Evolutionary conservation across 1,284 basidiomycete genomes (phyloP).

Genomic region (Puccinia coronata): DNA sequence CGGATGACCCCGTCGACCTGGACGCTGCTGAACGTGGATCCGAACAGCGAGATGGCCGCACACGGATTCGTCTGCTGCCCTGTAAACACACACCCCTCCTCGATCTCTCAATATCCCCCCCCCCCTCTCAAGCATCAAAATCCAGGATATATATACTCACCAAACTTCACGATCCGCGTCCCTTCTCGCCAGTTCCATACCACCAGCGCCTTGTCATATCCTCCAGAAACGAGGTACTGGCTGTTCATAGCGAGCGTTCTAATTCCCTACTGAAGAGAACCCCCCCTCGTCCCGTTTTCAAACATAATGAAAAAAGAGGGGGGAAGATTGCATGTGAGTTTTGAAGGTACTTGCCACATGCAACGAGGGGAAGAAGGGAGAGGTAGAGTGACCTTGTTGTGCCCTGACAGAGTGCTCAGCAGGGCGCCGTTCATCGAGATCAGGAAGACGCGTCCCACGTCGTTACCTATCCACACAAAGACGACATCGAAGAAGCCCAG

Average conservation of each 20-base stretch:
- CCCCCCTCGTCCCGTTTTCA: background rate
- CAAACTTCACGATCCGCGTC: slow-evolving; percentile 49
- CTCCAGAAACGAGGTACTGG: slow-evolving; percentile 44
- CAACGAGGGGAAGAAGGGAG: too few species aligned
- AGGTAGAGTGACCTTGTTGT: slow-evolving; percentile 33
- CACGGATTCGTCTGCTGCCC: slow-evolving; percentile 48
- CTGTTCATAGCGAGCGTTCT: slow-evolving; percentile 47
- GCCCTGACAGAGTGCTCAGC: slow-evolving; percentile 41
- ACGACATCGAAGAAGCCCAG: too few species aligned
- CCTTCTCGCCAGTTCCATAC: slow-evolving; percentile 50
- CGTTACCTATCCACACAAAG: slow-evolving; percentile 42
- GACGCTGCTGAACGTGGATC: slow-evolving; percentile 37
- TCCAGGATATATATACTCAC: background rate
- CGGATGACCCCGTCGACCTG: slow-evolving; percentile 48
- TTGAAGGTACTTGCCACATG: too few species aligned
- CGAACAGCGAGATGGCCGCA: slow-evolving; percentile 48
- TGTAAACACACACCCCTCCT: background rate
- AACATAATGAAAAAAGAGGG: background rate
- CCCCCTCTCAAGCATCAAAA: background rate
- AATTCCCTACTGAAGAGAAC: slow-evolving; percentile 24
- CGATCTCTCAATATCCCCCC: background rate
- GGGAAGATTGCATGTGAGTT: too few species aligned
- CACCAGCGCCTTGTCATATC: slow-evolving; percentile 45
- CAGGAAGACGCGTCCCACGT: slow-evolving; percentile 47
- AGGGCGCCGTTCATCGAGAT: slow-evolving; percentile 44